Base-by-base conservation (phyloP, 164 flowering plant genomes). In the Nymphaea thermarum region DNA sequence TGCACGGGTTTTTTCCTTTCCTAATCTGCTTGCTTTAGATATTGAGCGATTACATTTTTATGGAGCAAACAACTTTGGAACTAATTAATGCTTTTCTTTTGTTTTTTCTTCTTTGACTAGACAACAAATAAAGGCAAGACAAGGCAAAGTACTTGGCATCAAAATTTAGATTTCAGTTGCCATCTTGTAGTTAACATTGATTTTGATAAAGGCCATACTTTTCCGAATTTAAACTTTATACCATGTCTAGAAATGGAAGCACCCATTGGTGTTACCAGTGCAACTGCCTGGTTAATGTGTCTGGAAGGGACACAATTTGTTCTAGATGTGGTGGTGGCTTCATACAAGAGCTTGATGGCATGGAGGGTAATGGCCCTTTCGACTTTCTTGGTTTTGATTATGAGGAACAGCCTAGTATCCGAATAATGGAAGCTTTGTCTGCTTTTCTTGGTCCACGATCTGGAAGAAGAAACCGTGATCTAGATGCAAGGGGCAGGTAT, bases 181-280 rank as follows among this genome's bases (percentile, higher is more conserved):
- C 36, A 25, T 25, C 36, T 25, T 25, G 36, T 25, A 25, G 36
- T 25, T 25, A 25, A 25, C 36, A 25, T 25, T 25, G 1, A 25
- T 25, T 25, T 25, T 25, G 36, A 25, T 25, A 25, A 25, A 25
- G 36, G 36, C 36, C 36, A 25, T 25, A 25, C 36, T 25, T 25
- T 25, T 25, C 1, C 36, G 36, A 25, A 25, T 25, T 25, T 4
- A 51, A 51, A 51, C 17, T 17, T 17, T 11, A 62, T 65, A 79
- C 68, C 71, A 91, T 88, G 96, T 80, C 91, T 68, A 79, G 83
- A 59, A 67, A 84, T 62, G 77, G 88, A 66, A 82, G 75, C 70
- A 86, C 95, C 36, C 95, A 92, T 71, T 90, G 93, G 94, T 92
- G 96, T 78, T 79, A 88, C 80, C 75, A 75, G 66, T 90, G 95